Evolutionary conservation across 169 alveolate species (phyloP), one percentile per base, ranked within the genome.

Genomic region (Plasmodium knowlesi): DNA sequence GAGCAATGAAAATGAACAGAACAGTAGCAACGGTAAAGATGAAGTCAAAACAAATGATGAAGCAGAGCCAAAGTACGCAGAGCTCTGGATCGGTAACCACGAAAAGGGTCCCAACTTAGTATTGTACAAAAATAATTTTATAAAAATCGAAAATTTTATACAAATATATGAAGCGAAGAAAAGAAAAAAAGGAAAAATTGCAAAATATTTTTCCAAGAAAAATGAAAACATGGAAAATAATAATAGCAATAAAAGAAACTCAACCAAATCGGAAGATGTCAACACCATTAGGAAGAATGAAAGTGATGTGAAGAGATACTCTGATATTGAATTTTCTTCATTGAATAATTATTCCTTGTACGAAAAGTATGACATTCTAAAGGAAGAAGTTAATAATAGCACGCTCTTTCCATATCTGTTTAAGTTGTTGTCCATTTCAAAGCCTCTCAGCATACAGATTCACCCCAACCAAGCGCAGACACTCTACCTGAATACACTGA

Each of bases 51-150:
- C 41, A 1, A 30, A 34, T 41, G 39, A 61, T 9, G 82, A 67
- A 19, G 22, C 25, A 43, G 30, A 22, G n/a, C 30, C 74, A 37
- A 94, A 88, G 25, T 96, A 92, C 57, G 96, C 97, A 28, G 97
- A 96, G 80, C 70, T 96, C 46, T 96, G 97, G 97, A 78, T 96
- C 3, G 97, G 97, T 4, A 92, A 92, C 71, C 97, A 96, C 71
- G 92, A 57, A 25, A 92, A 95, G 50, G 95, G 96, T 22, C 97
- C 97, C 6, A 86, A 86, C 34, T 86, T 86, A 50, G 81, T 86
- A 14, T 61, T 74, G 3, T 86, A 94, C 94, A 74, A 61, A 43
- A 50, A 95, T 93, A 71, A 53, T 57, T 37, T 83, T 91, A 32
- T 83, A 74, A 46, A 46, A 91, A 73, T 82, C 12, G 83, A 53